Conservation (phyloP, 140 eudicot species). For the Stevia rebaudiana region DNA sequence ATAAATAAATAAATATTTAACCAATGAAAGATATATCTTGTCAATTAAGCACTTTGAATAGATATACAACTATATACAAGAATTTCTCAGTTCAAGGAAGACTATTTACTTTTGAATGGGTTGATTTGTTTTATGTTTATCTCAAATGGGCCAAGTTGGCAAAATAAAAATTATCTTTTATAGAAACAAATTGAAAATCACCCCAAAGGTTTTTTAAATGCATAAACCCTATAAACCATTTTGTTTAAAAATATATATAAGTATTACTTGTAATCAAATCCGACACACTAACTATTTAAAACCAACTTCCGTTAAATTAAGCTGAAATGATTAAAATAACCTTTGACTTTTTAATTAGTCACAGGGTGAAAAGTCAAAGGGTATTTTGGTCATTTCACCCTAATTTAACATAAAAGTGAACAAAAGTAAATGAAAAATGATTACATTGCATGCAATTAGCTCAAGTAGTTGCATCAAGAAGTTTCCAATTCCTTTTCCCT, state of each 20-base stretch:
- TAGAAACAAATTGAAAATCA: background rate
- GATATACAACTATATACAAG: background rate
- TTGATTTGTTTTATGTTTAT: background rate
- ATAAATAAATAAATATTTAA: background rate
- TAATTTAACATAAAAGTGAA: too few relatives aligned
- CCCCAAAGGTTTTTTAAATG: background rate
- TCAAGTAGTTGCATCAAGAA: constrained; percentile 79
- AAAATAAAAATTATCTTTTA: background rate
- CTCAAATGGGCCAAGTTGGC: background rate
- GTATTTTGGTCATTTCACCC: too few relatives aligned
- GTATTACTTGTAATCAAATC: background rate
- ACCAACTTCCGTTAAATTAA: background rate
- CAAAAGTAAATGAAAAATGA: background rate
- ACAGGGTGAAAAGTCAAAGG: too few relatives aligned
- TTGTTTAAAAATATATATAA: background rate
- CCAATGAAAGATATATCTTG: background rate
- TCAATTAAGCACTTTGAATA: constrained; percentile 14
- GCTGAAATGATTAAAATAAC: too few relatives aligned
- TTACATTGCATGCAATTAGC: constrained; percentile 74
- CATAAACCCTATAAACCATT: background rate
- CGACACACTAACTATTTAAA: background rate
- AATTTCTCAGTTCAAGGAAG: background rate
- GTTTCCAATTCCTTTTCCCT: constrained; percentile 79
- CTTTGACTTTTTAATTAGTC: too few relatives aligned
- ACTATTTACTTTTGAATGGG: background rate